Percentiles rank a stretch among this genome's conserved stretches.
phyloP scores from a whole-genome alignment of 495 filamentous ascomycete species.

The Hypoxylon perforatum region DNA sequence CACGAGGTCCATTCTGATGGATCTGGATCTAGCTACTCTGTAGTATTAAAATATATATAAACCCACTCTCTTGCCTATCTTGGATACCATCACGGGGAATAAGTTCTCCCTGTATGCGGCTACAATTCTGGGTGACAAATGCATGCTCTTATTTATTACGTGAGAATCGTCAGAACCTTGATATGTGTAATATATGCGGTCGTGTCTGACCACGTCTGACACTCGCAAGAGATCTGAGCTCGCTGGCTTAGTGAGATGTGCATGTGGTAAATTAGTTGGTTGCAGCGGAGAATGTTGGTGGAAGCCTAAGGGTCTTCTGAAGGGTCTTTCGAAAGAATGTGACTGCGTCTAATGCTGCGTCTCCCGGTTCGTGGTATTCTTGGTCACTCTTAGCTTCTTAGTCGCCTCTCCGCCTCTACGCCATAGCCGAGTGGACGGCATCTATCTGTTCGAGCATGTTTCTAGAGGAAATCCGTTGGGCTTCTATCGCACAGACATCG shows the following conservation, averaged over 20 bases:
- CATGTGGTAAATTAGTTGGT: conserved; percentile 36
- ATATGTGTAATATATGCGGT: conserved; percentile 28
- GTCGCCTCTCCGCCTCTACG: conserved; percentile 1
- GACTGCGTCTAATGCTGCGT: conserved; percentile 16
- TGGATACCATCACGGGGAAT: background rate
- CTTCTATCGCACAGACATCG: conserved; percentile 8
- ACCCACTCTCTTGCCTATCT: conserved; percentile 9
- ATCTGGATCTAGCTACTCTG: background rate
- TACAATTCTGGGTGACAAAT: conserved; percentile 14
- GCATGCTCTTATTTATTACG: conserved; percentile 36
- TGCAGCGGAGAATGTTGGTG: conserved; percentile 20
- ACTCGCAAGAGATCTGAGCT: conserved; percentile 20
- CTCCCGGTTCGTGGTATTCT: conserved; percentile 23
- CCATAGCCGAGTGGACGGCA: conserved; percentile 15
- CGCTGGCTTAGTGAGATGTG: conserved; percentile 41
- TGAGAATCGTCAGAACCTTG: conserved; percentile 43
- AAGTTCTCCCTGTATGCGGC: conserved; percentile 22
- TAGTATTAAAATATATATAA: conserved; percentile 3
- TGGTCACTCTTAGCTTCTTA: background rate
- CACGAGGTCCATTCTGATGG: background rate
- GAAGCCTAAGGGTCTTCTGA: conserved; percentile 27
- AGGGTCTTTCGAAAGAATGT: conserved; percentile 1
- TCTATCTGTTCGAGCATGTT: conserved; percentile 13
- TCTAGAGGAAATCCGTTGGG: conserved; percentile 20
- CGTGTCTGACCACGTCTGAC: conserved; percentile 35